Conservation (phyloP, 345 rosid species). For the Arabidopsis thaliana region TAIR10.1 NC_003071.7:7080001-7080500, state of each 20-base stretch:
- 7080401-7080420: not conserved
- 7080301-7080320: no score
- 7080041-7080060: conserved; percentile 2
- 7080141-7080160: not conserved
- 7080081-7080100: not conserved
- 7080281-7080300: not conserved
- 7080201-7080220: no score
- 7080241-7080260: not conserved
- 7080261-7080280: not conserved
- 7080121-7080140: not conserved
- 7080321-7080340: not conserved
- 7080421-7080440: not conserved
- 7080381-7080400: not conserved
- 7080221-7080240: not conserved
- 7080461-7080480: no score
- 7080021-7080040: conserved; percentile 2
- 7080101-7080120: not conserved
- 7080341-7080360: not conserved
- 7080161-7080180: not conserved
- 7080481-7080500: no score
- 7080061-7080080: not conserved
- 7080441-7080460: not conserved
- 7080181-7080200: not conserved
- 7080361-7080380: not conserved
- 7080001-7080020: no score